phyloP scores from a whole-genome alignment of 177 flowering plant species.

The Vitis hybrid region DNA sequence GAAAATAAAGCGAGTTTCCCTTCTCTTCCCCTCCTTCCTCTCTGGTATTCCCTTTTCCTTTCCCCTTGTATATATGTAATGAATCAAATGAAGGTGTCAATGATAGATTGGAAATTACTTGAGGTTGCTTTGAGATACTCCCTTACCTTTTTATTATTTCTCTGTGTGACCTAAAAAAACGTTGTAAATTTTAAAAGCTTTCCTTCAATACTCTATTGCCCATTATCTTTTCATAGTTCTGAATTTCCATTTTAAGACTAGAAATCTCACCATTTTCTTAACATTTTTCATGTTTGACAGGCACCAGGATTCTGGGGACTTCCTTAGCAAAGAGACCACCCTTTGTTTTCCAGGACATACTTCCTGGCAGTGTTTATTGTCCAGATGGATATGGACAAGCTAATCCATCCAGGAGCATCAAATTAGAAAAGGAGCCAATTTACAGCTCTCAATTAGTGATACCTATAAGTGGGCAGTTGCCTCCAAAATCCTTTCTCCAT shows the following conservation, averaged over 20 bases:
- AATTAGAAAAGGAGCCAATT: slow-evolving; percentile 23
- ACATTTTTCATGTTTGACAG: slow-evolving; percentile 21
- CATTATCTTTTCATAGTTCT: neutral
- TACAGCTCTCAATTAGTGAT: slow-evolving; percentile 15
- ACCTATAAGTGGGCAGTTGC: slow-evolving; percentile 17
- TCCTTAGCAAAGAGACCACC: slow-evolving; percentile 26
- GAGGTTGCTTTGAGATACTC: neutral
- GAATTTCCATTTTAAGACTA: neutral
- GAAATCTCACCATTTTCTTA: neutral
- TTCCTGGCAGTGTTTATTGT: slow-evolving; percentile 26
- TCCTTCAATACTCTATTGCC: neutral
- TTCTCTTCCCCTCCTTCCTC: too few relatives aligned
- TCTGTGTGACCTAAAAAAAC: too few relatives aligned
- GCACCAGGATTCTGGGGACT: slow-evolving; percentile 23
- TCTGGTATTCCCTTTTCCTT: too few relatives aligned
- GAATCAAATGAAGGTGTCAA: too few relatives aligned
- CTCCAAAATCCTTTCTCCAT: slow-evolving; percentile 21
- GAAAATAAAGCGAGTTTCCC: too few relatives aligned
- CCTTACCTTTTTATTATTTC: neutral
- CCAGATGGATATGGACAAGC: slow-evolving; percentile 23
- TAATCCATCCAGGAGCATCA: slow-evolving; percentile 19
- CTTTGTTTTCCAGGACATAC: slow-evolving; percentile 31
- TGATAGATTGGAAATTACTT: too few relatives aligned
- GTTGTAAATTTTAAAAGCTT: too few relatives aligned
- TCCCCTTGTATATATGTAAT: too few relatives aligned